Base-by-base conservation (phyloP, 192 early-diverging fungal species). In the Piromyces sp. region DNA sequence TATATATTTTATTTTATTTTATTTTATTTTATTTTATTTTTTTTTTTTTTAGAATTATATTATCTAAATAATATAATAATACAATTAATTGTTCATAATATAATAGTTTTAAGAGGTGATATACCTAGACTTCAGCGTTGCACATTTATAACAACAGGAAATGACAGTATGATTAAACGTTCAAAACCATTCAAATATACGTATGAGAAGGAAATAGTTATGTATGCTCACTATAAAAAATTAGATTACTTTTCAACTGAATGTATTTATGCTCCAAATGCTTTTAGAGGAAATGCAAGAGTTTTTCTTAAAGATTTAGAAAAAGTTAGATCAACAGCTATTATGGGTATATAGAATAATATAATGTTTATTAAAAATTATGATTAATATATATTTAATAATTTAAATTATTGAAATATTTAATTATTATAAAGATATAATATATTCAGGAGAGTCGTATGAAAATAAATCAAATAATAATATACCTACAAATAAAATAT, bases 121-220 rank as follows among this genome's bases (percentile, higher is more conserved):
- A 85, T 97, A 37, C 93, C 96, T 15, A 92, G 97, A 19, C 87
- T 99, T 30, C 91, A 92, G 79, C 88, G 97, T 30, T 99, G 97
- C 88, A 99, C 97, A 0, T 92, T 93, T 30, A 99, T 99, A 81
- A 87, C 90, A 13, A 98, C 96, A 26, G 88, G 89, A 16, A 94
- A 92, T 31, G 94, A 95, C 51, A 40, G 80, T 14, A 90, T 90
- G 37, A 93, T 96, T 78, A 88, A 90, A 58, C 89, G 97, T 78
- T 97, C 95, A 16, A 99, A 99, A 88, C 97, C 97, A 0, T 97
- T 99, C 88, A 99, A 97, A 84, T 97, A 98, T 86, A 96, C 96
- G 0, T 99, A 99, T 82, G 97, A 99, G 86, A 99, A 99, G 87
- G 97, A 99, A 83, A 99, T 99, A 83, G 97, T 99, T 83, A 97